Percentiles rank a stretch among this genome's conserved stretches.
Evolutionary conservation across 2,329 filamentous ascomycete species (phyloP).

Genomic region (Berkeleyomyces rouxiae): DNA sequence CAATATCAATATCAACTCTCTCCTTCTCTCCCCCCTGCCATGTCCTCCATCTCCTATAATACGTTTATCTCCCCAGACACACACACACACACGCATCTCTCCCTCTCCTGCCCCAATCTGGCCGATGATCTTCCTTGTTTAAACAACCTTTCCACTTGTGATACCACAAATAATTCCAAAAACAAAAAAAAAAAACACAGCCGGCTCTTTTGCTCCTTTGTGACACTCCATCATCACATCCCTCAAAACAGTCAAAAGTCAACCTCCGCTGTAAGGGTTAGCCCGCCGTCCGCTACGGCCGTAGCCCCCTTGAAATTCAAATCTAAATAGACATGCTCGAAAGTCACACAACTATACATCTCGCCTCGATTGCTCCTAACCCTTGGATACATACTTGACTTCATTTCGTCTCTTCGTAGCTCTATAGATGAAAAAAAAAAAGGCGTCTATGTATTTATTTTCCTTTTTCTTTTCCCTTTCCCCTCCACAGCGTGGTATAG

Average conservation of each 20-base stretch:
- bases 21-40: not conserved
- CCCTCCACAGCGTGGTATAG: not conserved
- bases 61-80: not conserved
- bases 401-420: not conserved
- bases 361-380: no score
- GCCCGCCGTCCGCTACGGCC: no score
- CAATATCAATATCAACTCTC: not conserved
- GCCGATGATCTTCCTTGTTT: not conserved
- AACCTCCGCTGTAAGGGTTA: not conserved
- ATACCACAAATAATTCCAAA: not conserved
- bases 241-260: not conserved
- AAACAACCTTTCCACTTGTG: not conserved
- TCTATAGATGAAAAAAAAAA: not conserved
- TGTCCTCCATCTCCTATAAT: not conserved
- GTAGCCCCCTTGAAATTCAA: no score
- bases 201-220: conserved; percentile 15
- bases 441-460: not conserved
- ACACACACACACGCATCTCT: not conserved
- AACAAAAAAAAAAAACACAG: not conserved
- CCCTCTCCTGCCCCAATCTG: not conserved
- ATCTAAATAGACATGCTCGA: no score
- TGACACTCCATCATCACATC: not conserved
- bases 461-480: not conserved
- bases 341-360: no score
- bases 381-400: not conserved